phyloP scores from a whole-genome alignment of 2,329 filamentous ascomycete genomes.

The Ophiosphaerella korrae region DNA sequence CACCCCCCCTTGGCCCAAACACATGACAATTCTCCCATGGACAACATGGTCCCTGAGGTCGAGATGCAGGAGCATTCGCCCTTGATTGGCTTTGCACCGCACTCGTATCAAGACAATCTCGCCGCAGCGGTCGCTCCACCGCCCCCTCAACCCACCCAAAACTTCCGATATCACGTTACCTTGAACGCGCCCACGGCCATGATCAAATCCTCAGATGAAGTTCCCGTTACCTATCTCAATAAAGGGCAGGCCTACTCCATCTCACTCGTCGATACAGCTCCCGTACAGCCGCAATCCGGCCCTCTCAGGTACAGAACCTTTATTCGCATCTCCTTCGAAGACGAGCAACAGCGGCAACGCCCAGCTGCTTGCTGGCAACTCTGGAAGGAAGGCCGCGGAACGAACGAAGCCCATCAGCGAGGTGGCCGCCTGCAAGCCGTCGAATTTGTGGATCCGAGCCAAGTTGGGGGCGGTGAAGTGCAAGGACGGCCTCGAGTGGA shows the following conservation, averaged over 20 bases:
- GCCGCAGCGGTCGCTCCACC: constrained; percentile 42
- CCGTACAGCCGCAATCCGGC: constrained; percentile 59
- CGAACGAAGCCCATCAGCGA: constrained; percentile 90
- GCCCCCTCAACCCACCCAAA: constrained; percentile 49
- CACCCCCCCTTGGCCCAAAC: constrained; percentile 67
- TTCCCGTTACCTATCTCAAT: constrained; percentile 97
- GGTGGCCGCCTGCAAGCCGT: constrained; percentile 93
- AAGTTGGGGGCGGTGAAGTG: constrained; percentile 59
- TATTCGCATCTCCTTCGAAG: constrained; percentile 95
- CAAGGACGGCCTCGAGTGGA: constrained; percentile 54
- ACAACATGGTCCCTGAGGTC: constrained; percentile 58
- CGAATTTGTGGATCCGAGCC: constrained; percentile 78
- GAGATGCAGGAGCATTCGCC: constrained; percentile 67
- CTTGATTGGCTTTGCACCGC: constrained; percentile 63
- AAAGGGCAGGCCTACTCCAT: constrained; percentile 95
- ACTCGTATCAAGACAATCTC: constrained; percentile 55
- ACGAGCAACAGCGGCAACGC: constrained; percentile 86
- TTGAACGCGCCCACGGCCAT: constrained; percentile 95
- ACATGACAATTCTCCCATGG: constrained; percentile 69
- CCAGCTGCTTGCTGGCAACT: constrained; percentile 85
- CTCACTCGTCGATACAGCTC: constrained; percentile 77
- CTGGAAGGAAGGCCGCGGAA: constrained; percentile 96
- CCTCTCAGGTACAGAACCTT: constrained; percentile 83
- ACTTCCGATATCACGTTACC: constrained; percentile 86
- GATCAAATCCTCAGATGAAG: constrained; percentile 87